A percentile compares a stretch with the other conserved stretches of the same genome.
Conservation (phyloP, 108 stramenopile species). For the Skeletonema tropicum region DNA sequence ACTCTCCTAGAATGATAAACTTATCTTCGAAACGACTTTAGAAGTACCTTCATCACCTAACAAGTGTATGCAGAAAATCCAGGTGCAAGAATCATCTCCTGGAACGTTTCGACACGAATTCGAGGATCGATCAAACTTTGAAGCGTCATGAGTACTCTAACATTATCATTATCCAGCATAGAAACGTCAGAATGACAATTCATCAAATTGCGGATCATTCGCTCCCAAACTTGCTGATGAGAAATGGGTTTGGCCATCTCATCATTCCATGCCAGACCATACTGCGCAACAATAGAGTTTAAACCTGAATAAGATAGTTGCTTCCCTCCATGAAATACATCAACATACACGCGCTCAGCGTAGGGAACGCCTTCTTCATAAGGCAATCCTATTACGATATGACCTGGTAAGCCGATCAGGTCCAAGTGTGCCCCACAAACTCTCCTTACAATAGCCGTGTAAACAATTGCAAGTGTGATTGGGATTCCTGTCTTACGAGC, state of each 20-base stretch:
- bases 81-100: not conserved
- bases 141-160: not conserved
- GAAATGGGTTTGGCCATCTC: conserved; percentile 15
- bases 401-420: conserved; percentile 76
- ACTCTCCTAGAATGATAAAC: too few relatives aligned
- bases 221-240: conserved; percentile 46
- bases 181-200: conserved; percentile 14
- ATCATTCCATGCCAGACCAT: conserved; percentile 47
- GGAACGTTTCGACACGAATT: not conserved
- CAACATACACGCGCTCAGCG: conserved; percentile 47
- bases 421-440: conserved; percentile 51
- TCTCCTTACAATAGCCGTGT: conserved; percentile 62
- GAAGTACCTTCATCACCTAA: too few relatives aligned
- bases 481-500: conserved; percentile 64
- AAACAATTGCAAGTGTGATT: conserved; percentile 70
- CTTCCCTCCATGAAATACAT: conserved; percentile 64
- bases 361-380: not conserved
- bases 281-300: conserved; percentile 48
- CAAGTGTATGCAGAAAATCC: not conserved
- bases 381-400: conserved; percentile 59
- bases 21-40: too few relatives aligned
- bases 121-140: not conserved
- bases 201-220: conserved; percentile 57
- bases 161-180: not conserved
- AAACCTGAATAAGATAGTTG: conserved; percentile 53